phyloP scores from a whole-genome alignment of 345 rosid genomes.

The Eucalyptus marginata region DNA sequence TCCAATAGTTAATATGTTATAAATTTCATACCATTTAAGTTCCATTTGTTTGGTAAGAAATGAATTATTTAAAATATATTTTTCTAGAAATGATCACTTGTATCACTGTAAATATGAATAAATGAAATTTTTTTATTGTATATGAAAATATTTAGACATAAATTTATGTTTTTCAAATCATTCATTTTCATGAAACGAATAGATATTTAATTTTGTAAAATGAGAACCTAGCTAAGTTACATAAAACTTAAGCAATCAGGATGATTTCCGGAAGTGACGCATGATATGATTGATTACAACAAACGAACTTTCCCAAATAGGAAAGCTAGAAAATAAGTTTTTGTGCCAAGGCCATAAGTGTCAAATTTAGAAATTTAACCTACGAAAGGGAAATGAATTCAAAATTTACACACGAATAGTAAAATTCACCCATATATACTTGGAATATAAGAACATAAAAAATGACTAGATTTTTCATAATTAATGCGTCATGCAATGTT shows the following conservation, averaged over 20 bases:
- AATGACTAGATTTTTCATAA: neutral
- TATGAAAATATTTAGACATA: too few relatives aligned
- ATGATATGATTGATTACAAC: neutral
- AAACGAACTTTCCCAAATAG: neutral
- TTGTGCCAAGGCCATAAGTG: neutral
- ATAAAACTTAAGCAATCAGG: neutral
- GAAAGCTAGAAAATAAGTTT: neutral
- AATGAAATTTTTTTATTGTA: too few relatives aligned
- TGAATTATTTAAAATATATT: too few relatives aligned
- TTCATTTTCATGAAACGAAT: fast-evolving
- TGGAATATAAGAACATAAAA: neutral
- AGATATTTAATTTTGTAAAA: too few relatives aligned
- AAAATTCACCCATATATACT: neutral
- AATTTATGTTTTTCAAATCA: too few relatives aligned
- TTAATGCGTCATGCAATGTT: neutral
- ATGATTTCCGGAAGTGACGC: neutral
- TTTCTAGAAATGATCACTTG: too few relatives aligned
- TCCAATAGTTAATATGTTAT: neutral
- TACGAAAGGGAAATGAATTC: neutral
- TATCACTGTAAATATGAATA: neutral
- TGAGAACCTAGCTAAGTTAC: neutral
- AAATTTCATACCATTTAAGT: neutral
- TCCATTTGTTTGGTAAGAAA: neutral
- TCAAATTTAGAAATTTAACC: neutral
- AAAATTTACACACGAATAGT: neutral